Evolutionary conservation across 2,329 filamentous ascomycete genomes (phyloP), one percentile per base, ranked within the genome.

Genomic region (Fusarium paranaense): DNA sequence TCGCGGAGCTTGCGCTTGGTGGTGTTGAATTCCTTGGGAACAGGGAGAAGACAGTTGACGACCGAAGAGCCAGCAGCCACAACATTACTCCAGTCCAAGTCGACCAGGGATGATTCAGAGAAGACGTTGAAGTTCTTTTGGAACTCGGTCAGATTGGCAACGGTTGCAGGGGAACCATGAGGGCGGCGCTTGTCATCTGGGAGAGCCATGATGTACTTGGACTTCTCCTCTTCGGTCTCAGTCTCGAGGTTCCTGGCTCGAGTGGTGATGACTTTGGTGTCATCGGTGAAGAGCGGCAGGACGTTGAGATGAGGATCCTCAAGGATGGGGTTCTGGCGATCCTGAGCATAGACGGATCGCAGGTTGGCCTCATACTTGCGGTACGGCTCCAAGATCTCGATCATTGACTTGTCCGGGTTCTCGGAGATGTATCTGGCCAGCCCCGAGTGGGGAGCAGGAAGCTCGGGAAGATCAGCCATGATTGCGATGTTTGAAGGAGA

Each of bases 21-120:
- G 35, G 84, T 83, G 58, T 86, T 88, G 81, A 91, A 90, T 70
- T 90, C 82, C 4, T 88, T 83, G 7, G 92, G 92, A 7, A 94
- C 90, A 0, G 94, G 93, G 16, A 97, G 83, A 37, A 97, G 86
- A 58, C 92, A 92, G 63, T 95, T 97, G 62, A 94, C 90, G 1
- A 96, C 94, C 2, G 94, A 92, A 58, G 93, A 95, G 13, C 95
- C 95, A 45, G 94, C 93, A 33, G 90, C 95, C 18, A 97, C 91
- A 18, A 97, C 90, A 80, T 97, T 97, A 78, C 83, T 90, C 94
- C 94, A 97, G 79, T 96, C 90, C 75, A 97, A 81, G 58, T 96
- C 94, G 33, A 87, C 87, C 32, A 97, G 85, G 0, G 93, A 92
- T 2, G 90, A 93, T 82, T 97, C 95, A 2, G 92, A 95, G 80